Base-by-base conservation (phyloP, 2,329 filamentous ascomycete species). In the Ceratocystis smalleyi region DNA sequence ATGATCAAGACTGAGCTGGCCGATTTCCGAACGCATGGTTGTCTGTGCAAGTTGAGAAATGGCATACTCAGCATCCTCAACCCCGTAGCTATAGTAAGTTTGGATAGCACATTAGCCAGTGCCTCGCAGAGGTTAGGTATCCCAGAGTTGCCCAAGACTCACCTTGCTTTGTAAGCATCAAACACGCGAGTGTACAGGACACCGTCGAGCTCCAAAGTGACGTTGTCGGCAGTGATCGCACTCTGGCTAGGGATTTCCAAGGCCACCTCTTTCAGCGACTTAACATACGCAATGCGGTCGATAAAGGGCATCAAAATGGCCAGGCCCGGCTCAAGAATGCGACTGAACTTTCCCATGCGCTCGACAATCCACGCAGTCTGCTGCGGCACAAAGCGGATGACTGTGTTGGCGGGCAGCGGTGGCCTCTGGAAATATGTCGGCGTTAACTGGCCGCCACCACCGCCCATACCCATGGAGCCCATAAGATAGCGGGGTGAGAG, bases 351-450 rank as follows among this genome's bases (percentile, higher is more conserved):
- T 71, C 94, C 94, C 94, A 99, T 99, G 72, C 94, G 91, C 82
- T 99, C 94, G 65, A 99, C 94, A 66, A 99, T 92, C 94, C 94
- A 99, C 74, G 94, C 94, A 70, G 92, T 97, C 79, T 99, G 94
- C 77, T 99, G 94, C n/a, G 94, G 94, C 51, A 99, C 94, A 76
- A 97, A 99, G 67, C 92, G 89, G 70, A 99, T 80, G 68, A 99
- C 80, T 3, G 94, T 99, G 77, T 99, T 99, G 69, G 91, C 89
- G 32, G 94, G 94, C 62, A 96, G 80, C 24, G 81, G 79, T 12
- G 81, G 78, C 68, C 82, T 82, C 72, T 88, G 86, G 75, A 95
- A 95, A 76, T 95, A 95, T n/a, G 87, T 85, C 6, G 86, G 81
- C 43, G 86, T 82, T 3, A 78, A 70, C 64, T 73, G 72, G 15